Evolutionary conservation across 139 green algal genomes (phyloP).

Genomic region (Cymbomonas tetramitiformis): DNA sequence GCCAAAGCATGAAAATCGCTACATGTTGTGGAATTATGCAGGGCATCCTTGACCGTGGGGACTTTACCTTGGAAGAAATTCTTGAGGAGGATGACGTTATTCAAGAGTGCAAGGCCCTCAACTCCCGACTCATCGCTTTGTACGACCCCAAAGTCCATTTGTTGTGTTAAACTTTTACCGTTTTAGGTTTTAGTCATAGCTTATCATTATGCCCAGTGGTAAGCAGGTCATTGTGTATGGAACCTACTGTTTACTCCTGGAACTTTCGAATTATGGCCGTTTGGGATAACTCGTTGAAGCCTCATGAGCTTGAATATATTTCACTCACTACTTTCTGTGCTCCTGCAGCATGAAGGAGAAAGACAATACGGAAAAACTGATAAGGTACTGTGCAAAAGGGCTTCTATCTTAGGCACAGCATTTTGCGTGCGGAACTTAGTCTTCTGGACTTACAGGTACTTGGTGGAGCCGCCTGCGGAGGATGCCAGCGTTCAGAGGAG

Average conservation of each 20-base stretch:
- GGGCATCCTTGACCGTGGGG: slow-evolving; percentile 71
- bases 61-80: slow-evolving; percentile 78
- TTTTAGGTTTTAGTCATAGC: not conserved
- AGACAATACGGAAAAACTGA: no score
- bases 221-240: no score
- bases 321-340: no score
- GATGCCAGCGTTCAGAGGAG: slow-evolving; percentile 48
- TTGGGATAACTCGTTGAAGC: no score
- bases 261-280: no score
- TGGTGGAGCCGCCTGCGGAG: slow-evolving; percentile 37
- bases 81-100: slow-evolving; percentile 87
- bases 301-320: no score
- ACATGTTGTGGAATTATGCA: slow-evolving; percentile 24
- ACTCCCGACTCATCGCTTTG: slow-evolving; percentile 66
- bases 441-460: no score
- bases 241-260: no score
- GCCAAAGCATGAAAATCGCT: not conserved
- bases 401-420: no score
- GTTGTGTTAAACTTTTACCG: not conserved
- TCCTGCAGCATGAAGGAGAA: no score
- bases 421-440: no score
- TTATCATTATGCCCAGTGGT: not conserved
- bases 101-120: slow-evolving; percentile 78
- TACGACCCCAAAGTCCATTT: slow-evolving; percentile 24
- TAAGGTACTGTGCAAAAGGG: no score